A percentile compares a stretch with the other conserved stretches of the same genome.
These are phyloP conservation scores for Leccinum subgranulosum DNA, from an alignment of 768 basidiomycete genomes.

Conservation along the genomic window DNA sequence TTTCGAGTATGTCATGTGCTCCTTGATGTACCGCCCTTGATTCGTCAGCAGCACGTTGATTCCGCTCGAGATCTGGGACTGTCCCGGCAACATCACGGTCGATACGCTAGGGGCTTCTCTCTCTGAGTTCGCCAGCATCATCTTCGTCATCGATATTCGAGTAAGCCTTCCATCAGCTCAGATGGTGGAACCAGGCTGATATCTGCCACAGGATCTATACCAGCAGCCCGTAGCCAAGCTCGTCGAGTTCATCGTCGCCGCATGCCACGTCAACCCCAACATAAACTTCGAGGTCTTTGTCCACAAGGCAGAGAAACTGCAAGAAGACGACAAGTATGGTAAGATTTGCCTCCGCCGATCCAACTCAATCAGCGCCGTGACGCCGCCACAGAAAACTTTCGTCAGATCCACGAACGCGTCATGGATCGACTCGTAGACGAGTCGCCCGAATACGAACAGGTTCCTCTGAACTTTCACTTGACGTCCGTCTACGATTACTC, in stretches of 20 bases:
- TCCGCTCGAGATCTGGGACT: conserved; percentile 94
- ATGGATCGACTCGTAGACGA: conserved; percentile 78
- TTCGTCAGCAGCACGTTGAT: conserved; percentile 68
- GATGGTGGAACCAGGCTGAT: conserved; percentile 1
- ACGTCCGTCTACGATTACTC: conserved; percentile 94
- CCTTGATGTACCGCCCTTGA: neutral
- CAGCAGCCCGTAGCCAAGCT: conserved; percentile 81
- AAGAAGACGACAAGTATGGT: conserved; percentile 92
- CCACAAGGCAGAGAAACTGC: conserved; percentile 90
- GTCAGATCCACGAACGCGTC: conserved; percentile 86
- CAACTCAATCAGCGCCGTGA: neutral
- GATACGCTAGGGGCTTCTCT: conserved; percentile 76
- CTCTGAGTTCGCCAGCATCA: conserved; percentile 76
- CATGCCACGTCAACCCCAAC: conserved; percentile 69
- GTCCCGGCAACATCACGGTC: conserved; percentile 80
- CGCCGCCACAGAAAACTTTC: conserved; percentile 71
- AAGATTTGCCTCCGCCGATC: conserved; percentile 18
- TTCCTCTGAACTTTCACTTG: conserved; percentile 82
- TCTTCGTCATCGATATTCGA: conserved; percentile 95
- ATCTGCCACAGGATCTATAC: conserved; percentile 62
- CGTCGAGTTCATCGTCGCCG: conserved; percentile 75
- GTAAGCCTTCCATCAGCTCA: conserved; percentile 39
- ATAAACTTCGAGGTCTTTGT: conserved; percentile 90
- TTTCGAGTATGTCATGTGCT: conserved; percentile 65
- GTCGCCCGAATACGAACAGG: conserved; percentile 70